Evolutionary conservation across 768 basidiomycete species (phyloP).

Genomic region (Rhizopogon roseolus): DNA sequence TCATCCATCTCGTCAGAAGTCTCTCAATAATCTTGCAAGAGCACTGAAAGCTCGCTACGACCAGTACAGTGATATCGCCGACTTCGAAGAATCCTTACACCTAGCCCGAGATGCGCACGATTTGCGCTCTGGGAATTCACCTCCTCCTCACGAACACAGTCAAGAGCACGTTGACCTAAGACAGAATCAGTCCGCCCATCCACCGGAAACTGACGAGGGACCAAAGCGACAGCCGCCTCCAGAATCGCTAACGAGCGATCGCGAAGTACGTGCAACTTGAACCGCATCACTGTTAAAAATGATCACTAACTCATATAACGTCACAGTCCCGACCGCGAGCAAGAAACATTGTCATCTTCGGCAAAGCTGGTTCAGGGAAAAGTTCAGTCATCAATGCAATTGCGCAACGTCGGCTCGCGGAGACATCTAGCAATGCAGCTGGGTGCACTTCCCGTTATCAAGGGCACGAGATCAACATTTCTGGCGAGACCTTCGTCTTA

Average conservation of each 20-base stretch:
- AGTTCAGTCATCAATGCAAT: constrained; percentile 23
- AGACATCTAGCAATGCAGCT: constrained; percentile 3
- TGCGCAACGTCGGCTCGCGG: constrained; percentile 5
- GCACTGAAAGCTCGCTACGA: constrained; percentile 13
- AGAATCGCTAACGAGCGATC: neutral
- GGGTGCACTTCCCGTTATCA: constrained; percentile 15
- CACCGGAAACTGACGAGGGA: too few species aligned
- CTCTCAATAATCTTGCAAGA: constrained; percentile 11
- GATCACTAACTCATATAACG: neutral
- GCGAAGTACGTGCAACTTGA: neutral
- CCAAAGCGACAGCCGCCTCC: neutral
- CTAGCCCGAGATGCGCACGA: constrained; percentile 17
- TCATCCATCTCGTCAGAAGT: constrained; percentile 14
- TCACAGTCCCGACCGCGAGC: neutral
- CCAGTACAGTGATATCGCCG: constrained; percentile 10
- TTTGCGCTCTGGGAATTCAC: constrained; percentile 3
- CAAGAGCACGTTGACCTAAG: too few species aligned
- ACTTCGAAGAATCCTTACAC: constrained; percentile 23
- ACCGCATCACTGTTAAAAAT: too few species aligned
- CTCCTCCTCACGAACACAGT: too few species aligned
- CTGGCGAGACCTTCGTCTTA: constrained; percentile 4
- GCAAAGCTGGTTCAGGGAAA: constrained; percentile 21
- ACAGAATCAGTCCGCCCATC: too few species aligned
- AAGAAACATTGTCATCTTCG: constrained; percentile 16
- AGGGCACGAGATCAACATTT: constrained; percentile 2